Evolutionary conservation across 495 filamentous ascomycete genomes (phyloP).

Genomic region (Podospora sp.): DNA sequence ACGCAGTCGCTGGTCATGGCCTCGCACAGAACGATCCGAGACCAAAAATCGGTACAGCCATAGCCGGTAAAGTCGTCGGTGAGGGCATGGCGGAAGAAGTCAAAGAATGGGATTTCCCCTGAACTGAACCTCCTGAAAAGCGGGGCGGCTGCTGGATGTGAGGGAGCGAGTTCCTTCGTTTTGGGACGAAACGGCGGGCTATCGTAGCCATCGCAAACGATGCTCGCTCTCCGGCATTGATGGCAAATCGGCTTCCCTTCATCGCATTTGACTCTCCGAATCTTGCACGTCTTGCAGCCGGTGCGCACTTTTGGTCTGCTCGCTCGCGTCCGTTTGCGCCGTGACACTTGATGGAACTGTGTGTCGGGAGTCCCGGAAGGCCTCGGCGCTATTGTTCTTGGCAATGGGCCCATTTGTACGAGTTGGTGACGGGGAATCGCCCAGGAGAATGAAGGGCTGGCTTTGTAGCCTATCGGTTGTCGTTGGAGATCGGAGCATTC

Average conservation of each 20-base stretch:
- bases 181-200: neutral
- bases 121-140: neutral
- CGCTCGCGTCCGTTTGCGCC: conserved; percentile 12
- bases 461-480: no score
- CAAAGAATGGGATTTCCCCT: conserved; percentile 23
- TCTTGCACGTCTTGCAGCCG: conserved; percentile 40
- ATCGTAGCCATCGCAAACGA: conserved; percentile 59
- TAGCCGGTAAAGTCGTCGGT: conserved; percentile 21
- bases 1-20: conserved; percentile 21
- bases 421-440: neutral
- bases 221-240: conserved; percentile 55
- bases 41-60: conserved; percentile 25
- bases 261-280: conserved; percentile 57
- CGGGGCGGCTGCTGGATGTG: neutral
- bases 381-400: neutral
- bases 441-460: no score
- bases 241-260: conserved; percentile 59
- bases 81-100: conserved; percentile 20
- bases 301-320: conserved; percentile 37
- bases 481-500: neutral
- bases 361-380: neutral
- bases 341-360: neutral
- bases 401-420: neutral
- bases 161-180: neutral
- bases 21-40: conserved; percentile 25